Evolutionary conservation across 495 filamentous ascomycete genomes (phyloP).

Genomic region (Hyphodiscus hymeniophilus): DNA sequence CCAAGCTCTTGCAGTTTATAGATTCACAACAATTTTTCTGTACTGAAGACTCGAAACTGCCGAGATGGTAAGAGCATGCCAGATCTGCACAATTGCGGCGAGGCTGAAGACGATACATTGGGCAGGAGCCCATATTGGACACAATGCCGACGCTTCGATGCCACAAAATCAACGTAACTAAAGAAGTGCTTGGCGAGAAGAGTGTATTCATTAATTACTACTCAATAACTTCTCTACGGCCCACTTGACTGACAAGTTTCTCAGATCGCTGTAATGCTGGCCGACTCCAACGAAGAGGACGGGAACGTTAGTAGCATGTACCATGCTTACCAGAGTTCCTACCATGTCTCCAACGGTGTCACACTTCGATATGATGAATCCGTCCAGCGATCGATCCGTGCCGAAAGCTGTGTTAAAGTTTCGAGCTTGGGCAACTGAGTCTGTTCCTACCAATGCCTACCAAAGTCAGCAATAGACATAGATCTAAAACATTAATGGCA

Average conservation of each 20-base stretch:
- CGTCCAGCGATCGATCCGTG: slow-evolving; percentile 68
- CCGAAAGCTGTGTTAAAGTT: slow-evolving; percentile 96
- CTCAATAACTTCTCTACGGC: slow-evolving; percentile 70
- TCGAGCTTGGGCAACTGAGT: slow-evolving; percentile 87
- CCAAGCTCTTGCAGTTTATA: too few relatives aligned
- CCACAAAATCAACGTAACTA: too few relatives aligned
- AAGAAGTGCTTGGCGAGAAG: too few relatives aligned
- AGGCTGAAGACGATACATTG: not conserved
- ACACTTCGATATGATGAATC: slow-evolving; percentile 97
- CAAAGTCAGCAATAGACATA: slow-evolving; percentile 1
- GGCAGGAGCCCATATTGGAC: too few relatives aligned
- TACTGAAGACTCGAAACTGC: too few relatives aligned
- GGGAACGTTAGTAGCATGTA: slow-evolving; percentile 92
- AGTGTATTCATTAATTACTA: slow-evolving; percentile 17
- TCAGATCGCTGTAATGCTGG: slow-evolving; percentile 93
- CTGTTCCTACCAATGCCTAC: slow-evolving; percentile 79
- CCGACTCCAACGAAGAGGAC: slow-evolving; percentile 88
- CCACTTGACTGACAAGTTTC: slow-evolving; percentile 88
- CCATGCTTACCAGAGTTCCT: slow-evolving; percentile 92
- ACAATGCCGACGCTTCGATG: too few relatives aligned
- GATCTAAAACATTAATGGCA: too few relatives aligned
- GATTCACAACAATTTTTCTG: too few relatives aligned
- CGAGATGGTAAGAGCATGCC: too few relatives aligned
- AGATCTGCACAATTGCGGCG: not conserved
- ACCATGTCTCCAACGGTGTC: slow-evolving; percentile 97